Conservation (phyloP, 495 filamentous ascomycete species). For the Glonium stellatum region DNA sequence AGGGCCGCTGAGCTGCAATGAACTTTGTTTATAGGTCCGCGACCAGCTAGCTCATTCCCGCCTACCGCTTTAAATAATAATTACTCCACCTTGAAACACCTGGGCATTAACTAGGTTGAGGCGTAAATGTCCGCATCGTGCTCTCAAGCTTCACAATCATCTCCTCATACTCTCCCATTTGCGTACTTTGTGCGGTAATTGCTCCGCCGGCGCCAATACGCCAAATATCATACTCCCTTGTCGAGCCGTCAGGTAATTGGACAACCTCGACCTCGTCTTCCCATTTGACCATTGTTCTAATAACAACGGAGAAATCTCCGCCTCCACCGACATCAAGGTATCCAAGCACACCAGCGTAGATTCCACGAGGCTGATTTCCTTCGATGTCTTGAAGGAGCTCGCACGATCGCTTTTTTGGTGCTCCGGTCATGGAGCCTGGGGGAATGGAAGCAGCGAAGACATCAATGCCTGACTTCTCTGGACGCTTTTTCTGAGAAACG, state of each 20-base stretch:
- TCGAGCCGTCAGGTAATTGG: not conserved
- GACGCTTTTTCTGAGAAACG: constrained; percentile 29
- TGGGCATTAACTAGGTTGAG: too few species aligned
- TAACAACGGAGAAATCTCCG: constrained; percentile 82
- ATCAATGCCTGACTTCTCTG: constrained; percentile 52
- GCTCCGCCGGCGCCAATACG: constrained; percentile 81
- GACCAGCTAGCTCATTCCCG: too few species aligned
- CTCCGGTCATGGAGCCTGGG: constrained; percentile 90
- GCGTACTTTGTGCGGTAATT: constrained; percentile 69
- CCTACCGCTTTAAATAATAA: too few species aligned
- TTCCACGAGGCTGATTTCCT: constrained; percentile 48
- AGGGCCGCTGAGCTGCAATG: too few species aligned
- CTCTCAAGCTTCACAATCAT: constrained; percentile 44
- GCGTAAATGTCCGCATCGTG: not conserved
- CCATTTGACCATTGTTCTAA: constrained; percentile 66
- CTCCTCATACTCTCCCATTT: constrained; percentile 78
- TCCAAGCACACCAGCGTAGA: constrained; percentile 83
- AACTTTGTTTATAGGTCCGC: too few species aligned
- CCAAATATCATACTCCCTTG: constrained; percentile 50
- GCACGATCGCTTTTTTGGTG: constrained; percentile 82
- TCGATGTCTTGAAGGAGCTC: constrained; percentile 70
- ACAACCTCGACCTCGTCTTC: constrained; percentile 44
- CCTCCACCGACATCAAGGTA: constrained; percentile 79
- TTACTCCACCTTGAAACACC: too few species aligned
- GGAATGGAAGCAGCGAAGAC: constrained; percentile 73